Evolutionary conservation across 371 early-diverging fungal species (phyloP), one percentile per base, ranked within the genome.

Genomic region (Lichtheimia corymbifera): DNA sequence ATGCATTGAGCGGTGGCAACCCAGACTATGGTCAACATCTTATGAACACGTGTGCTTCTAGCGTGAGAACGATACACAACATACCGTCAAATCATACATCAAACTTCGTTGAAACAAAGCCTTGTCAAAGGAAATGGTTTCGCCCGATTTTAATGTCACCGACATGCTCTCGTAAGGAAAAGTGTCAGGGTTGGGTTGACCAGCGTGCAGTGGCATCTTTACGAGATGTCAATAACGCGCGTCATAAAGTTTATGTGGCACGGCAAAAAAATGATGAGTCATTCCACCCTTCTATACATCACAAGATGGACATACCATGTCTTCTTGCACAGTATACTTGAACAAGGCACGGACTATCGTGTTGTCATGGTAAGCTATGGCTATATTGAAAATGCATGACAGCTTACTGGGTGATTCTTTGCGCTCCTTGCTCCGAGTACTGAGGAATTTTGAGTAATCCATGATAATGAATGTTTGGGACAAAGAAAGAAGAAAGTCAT

Each of bases 141-240:
- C 85, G 44, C 91, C 92, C 24, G 64, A 66, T 59, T 85, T 86
- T 6, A 91, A 72, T 5, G 77, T 84, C 35, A 91, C 67, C 15
- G 64, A 65, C 68, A 92, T 70, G 27, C 77, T 73, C 14, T 74
- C 85, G 67, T 86, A 88, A 28, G 93, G 93, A 58, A 91, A 92
- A 11, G 89, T 84, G 12, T 59, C 61, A 4, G 87, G 78, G 61
- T 92, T 85, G 15, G 93, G 93, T 44, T 84, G 83, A 7, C 93
- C 93, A n/a, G 89, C 91, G 15, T 84, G 88, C n/a, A 90, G 65
- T 5, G 81, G 77, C 50, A 84, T 81, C 91, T 85, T 61, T 3
- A 4, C 18, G 3, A 22, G 4, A 4, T 40, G 15, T 43, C 17
- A 18, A 30, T 22, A 22, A 2, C 2, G 22, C 42, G 18, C 13